Conservation (phyloP, 192 early-diverging fungal species). For the Phlyctochytrium arcticum region DNA sequence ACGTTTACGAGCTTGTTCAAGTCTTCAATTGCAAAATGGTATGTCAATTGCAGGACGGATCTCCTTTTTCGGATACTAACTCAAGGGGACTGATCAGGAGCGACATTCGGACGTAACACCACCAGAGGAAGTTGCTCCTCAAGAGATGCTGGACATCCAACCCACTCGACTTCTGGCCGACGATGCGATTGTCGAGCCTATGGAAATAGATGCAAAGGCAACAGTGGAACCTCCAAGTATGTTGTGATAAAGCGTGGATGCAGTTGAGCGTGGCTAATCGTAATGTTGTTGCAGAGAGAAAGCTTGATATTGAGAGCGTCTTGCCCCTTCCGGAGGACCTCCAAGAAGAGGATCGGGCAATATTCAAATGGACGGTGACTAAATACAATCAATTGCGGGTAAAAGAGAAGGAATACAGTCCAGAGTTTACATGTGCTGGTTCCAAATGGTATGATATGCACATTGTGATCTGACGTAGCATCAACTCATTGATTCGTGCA, state of each 20-base stretch:
- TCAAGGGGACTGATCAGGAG: too few relatives aligned
- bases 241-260: neutral
- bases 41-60: too few relatives aligned
- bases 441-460: constrained; percentile 30
- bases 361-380: constrained; percentile 34
- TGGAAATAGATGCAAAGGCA: neutral
- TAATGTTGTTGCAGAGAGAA: neutral
- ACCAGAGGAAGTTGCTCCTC: neutral
- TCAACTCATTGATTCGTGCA: constrained; percentile 13
- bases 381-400: constrained; percentile 19
- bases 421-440: constrained; percentile 37
- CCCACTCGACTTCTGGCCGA: neutral
- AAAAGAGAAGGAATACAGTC: constrained; percentile 33
- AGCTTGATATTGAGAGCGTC: constrained; percentile 10
- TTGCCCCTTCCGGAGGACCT: constrained; percentile 3
- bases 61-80: too few relatives aligned
- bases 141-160: neutral
- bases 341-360: constrained; percentile 9
- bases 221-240: neutral
- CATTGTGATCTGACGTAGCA: neutral
- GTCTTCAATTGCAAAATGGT: too few relatives aligned
- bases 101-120: neutral
- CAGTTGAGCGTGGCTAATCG: neutral
- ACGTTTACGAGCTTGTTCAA: too few relatives aligned
- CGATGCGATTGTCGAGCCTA: neutral